Evolutionary conservation across 257 asterid genomes (phyloP).

Genomic region (Knoxia roxburghii): DNA sequence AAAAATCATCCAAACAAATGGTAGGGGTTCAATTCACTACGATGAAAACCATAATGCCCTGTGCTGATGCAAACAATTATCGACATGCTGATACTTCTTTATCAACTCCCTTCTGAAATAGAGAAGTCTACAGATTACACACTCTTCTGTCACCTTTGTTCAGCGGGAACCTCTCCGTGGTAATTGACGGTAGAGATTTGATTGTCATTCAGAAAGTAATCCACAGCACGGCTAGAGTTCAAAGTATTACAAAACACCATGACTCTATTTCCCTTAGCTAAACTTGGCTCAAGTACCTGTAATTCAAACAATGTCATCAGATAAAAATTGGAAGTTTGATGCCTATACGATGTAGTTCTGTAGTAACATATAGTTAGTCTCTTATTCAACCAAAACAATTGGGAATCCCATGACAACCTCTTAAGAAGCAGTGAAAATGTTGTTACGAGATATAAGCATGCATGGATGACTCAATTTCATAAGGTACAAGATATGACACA

Average conservation of each 20-base stretch:
- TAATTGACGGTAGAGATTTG: constrained; percentile 87
- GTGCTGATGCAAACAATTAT: not conserved
- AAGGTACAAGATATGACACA: not conserved
- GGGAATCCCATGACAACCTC: not conserved
- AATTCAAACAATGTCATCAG: constrained; percentile 11
- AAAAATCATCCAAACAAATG: not conserved
- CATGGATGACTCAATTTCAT: not conserved
- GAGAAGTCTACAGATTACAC: not conserved
- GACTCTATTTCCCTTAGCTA: constrained; percentile 90
- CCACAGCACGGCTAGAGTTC: constrained; percentile 97
- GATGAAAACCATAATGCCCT: not conserved
- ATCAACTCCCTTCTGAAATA: not conserved
- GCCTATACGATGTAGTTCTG: not conserved
- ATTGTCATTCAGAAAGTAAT: constrained; percentile 78
- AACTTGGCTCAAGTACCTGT: constrained; percentile 99
- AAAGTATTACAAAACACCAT: constrained; percentile 98
- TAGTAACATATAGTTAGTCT: not conserved
- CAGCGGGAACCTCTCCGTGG: constrained; percentile 99
- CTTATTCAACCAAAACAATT: not conserved
- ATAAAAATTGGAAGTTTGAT: not conserved
- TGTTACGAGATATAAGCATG: not conserved
- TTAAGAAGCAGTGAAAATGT: not conserved
- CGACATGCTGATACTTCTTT: not conserved
- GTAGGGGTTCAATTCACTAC: not conserved
- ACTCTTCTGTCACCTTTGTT: constrained; percentile 56